These are phyloP conservation scores for Marasmius fiardii DNA, from an alignment of 1,284 basidiomycete species.

Conservation along the genomic window DNA sequence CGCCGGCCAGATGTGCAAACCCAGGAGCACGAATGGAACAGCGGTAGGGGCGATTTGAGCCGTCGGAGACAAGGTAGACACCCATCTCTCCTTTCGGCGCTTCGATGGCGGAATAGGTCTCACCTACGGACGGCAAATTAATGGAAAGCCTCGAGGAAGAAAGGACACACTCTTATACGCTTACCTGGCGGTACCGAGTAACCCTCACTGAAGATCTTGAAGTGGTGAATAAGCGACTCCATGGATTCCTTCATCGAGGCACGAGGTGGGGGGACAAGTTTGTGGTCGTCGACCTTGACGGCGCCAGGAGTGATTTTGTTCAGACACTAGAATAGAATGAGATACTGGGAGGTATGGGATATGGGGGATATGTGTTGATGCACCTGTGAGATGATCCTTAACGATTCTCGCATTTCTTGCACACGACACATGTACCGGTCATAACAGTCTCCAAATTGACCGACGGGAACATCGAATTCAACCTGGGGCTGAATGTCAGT, in stretches of 20 bases:
- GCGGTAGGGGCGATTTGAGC: slow-evolving; percentile 88
- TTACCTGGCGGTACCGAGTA: slow-evolving; percentile 91
- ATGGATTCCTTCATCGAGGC: slow-evolving; percentile 99
- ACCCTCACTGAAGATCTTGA: slow-evolving; percentile 98
- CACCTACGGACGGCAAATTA: slow-evolving; percentile 38
- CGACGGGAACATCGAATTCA: slow-evolving; percentile 96
- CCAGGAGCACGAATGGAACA: slow-evolving; percentile 95
- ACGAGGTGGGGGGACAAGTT: slow-evolving; percentile 94
- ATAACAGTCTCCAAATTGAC: slow-evolving; percentile 97
- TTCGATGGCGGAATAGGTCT: slow-evolving; percentile 97
- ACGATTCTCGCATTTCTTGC: slow-evolving; percentile 95
- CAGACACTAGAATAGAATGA: slow-evolving; percentile 59
- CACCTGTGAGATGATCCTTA: slow-evolving; percentile 86
- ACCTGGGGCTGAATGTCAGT: slow-evolving; percentile 48
- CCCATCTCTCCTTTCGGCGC: slow-evolving; percentile 99
- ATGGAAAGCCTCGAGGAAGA: not conserved
- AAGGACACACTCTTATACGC: not conserved
- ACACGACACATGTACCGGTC: slow-evolving; percentile 96
- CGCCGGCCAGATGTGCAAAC: slow-evolving; percentile 89
- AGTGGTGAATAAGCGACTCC: slow-evolving; percentile 98
- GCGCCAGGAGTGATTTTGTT: slow-evolving; percentile 97
- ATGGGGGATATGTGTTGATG: slow-evolving; percentile 10
- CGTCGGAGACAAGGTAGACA: slow-evolving; percentile 94
- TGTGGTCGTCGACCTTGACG: slow-evolving; percentile 96
- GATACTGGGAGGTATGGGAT: not conserved